These are phyloP conservation scores for Neoboletus brunneissimus DNA, from an alignment of 768 basidiomycete species.

Conservation along the genomic window DNA sequence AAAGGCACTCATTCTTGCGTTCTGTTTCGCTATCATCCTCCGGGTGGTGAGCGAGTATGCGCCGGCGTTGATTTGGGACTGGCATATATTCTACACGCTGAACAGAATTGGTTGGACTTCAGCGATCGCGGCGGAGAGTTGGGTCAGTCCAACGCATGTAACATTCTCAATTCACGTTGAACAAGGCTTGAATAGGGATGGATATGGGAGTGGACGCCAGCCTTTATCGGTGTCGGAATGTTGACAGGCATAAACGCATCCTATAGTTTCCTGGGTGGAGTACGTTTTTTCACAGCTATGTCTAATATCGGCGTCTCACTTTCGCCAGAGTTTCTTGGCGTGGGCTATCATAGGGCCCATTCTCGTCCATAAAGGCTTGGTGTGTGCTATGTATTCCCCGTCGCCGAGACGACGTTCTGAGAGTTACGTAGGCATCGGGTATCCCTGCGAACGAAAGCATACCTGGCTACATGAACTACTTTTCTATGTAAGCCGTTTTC, in stretches of 20 bases:
- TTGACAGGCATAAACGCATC: constrained; percentile 56
- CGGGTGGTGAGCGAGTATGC: not conserved
- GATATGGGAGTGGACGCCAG: constrained; percentile 41
- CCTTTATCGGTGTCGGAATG: constrained; percentile 60
- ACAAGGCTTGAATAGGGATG: constrained; percentile 10
- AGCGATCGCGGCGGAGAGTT: not conserved
- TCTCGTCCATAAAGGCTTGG: constrained; percentile 33
- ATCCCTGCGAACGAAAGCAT: too few relatives aligned
- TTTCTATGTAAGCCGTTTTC: too few relatives aligned
- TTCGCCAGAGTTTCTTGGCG: constrained; percentile 47
- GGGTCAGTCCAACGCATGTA: not conserved
- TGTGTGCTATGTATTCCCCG: too few relatives aligned
- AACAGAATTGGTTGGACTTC: not conserved
- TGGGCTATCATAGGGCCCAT: constrained; percentile 54
- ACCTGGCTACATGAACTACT: too few relatives aligned
- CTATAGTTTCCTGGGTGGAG: constrained; percentile 48
- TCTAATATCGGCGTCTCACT: not conserved
- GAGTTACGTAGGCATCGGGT: too few relatives aligned
- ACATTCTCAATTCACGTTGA: not conserved
- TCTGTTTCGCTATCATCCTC: not conserved
- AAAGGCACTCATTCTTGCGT: not conserved
- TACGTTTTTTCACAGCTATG: constrained; percentile 24
- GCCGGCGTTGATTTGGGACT: not conserved
- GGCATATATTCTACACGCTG: not conserved
- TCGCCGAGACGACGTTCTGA: too few relatives aligned